Evolutionary conservation across 768 basidiomycete species (phyloP), one percentile per base, ranked within the genome.

Genomic region (Rhizopogon salebrosus): DNA sequence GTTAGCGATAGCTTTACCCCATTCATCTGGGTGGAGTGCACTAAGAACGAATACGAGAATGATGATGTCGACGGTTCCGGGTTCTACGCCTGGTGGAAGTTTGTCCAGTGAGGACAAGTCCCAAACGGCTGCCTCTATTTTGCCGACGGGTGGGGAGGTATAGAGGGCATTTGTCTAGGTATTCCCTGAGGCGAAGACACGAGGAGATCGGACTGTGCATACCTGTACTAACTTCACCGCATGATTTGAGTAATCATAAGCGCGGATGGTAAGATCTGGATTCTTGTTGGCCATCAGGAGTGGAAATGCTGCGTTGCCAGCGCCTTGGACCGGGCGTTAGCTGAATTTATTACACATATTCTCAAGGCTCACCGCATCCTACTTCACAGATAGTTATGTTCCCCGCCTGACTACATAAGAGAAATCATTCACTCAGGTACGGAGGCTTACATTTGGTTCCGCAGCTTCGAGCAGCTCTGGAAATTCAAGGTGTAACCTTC

Each of bases 301-400:
- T 0, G 97, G 97, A 62, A 94, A 97, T 1, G 93, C 81, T 6
- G 93, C 87, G 64, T 95, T 97, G n/a, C 97, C 97, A 18, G 92
- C 92, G 38, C 95, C 94, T 91, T 57, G 54, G 51, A 53, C 57
- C 11, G 6, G 26, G 37, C n/a, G 45, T 57, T 8, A 60, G 48
- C 43, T 18, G 5, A 13, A 24, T 37, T 52, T 41, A 41, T 35
- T 10, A 26, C 42, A 18, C 3, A 11, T 20, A 42, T 7, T 31
- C 10, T 18, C n/a, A 22, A 37, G 24, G 64, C 80, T 57, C 55
- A 89, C 89, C 94, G 65, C 95, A 98, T 22, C 97, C 97, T 24
- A 98, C 80, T 69, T 99, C 97, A 41, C 85, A 84, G 20, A 98
- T 80, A 2, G 77, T 78, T 46, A 80, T 74, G 0, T 80, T 79